A percentile compares a stretch with the other conserved stretches of the same genome.
Evolutionary conservation across 257 asterid genomes (phyloP).

Genomic region (Fraxinus excelsior): DNA sequence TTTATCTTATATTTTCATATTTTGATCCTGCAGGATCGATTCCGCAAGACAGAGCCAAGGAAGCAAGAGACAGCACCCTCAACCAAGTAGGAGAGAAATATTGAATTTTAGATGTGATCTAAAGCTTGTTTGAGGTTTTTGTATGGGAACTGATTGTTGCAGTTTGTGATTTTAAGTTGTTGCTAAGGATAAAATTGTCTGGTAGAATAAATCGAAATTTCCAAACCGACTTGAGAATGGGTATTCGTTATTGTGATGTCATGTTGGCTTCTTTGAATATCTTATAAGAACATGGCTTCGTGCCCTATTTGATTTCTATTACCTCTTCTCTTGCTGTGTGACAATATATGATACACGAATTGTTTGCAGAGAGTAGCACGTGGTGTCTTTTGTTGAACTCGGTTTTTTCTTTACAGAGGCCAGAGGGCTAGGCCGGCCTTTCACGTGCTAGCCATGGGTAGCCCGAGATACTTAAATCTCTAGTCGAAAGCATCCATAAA

Average conservation of each 20-base stretch:
- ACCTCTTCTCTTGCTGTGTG: not conserved
- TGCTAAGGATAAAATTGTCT: not conserved
- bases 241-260: not conserved
- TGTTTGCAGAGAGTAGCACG: too few relatives aligned
- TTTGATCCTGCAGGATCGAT: conserved; percentile 45
- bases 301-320: not conserved
- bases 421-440: too few relatives aligned
- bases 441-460: too few relatives aligned
- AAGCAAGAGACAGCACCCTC: conserved; percentile 44
- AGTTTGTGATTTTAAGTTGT: not conserved
- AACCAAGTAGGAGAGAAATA: conserved; percentile 38
- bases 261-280: not conserved
- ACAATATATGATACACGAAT: not conserved
- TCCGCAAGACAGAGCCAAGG: conserved; percentile 42
- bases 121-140: conserved; percentile 19
- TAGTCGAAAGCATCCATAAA: too few relatives aligned
- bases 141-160: conserved; percentile 19
- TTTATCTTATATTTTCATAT: conserved; percentile 7
- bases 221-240: not conserved
- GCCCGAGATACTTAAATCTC: too few relatives aligned
- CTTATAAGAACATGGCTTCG: not conserved
- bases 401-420: too few relatives aligned
- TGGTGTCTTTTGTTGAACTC: too few relatives aligned
- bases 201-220: conserved; percentile 32
- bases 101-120: not conserved